These are phyloP conservation scores for Thermomyces lanuginosus DNA, from an alignment of 2,329 filamentous ascomycete species.

Conservation along the genomic window DNA sequence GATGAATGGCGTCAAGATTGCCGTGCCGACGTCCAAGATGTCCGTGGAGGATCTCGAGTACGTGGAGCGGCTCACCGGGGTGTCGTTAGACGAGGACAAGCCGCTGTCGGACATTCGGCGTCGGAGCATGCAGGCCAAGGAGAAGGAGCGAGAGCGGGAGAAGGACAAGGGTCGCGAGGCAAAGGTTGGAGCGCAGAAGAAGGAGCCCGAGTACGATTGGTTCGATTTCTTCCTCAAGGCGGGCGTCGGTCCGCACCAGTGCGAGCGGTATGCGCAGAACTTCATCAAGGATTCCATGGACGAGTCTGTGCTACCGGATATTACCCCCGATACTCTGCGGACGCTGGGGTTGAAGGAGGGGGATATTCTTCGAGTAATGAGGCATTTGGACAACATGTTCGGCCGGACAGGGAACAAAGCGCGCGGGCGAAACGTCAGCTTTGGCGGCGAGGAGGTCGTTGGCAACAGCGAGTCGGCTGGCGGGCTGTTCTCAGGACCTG, in stretches of 20 bases:
- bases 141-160: conserved; percentile 3
- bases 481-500: conserved; percentile 80
- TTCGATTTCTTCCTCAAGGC: conserved; percentile 95
- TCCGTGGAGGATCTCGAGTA: conserved; percentile 88
- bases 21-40: conserved; percentile 91
- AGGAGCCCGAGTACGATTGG: conserved; percentile 89
- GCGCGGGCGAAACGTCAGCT: conserved; percentile 39
- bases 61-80: conserved; percentile 72
- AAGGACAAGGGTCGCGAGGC: conserved; percentile 1
- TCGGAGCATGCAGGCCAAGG: conserved; percentile 18
- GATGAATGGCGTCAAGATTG: conserved; percentile 94
- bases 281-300: conserved; percentile 91
- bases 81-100: conserved; percentile 82
- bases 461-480: conserved; percentile 40
- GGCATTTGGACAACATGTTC: conserved; percentile 66
- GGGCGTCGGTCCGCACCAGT: conserved; percentile 81
- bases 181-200: conserved; percentile 4
- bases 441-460: conserved; percentile 36
- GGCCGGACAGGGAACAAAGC: conserved; percentile 42
- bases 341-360: conserved; percentile 89
- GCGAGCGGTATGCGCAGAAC: conserved; percentile 81
- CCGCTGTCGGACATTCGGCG: conserved; percentile 67
- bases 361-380: conserved; percentile 92
- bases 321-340: conserved; percentile 64
- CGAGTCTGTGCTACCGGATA: conserved; percentile 78